Evolutionary conservation across 2,329 filamentous ascomycete species (phyloP).

Genomic region (Madurella mycetomatis): DNA sequence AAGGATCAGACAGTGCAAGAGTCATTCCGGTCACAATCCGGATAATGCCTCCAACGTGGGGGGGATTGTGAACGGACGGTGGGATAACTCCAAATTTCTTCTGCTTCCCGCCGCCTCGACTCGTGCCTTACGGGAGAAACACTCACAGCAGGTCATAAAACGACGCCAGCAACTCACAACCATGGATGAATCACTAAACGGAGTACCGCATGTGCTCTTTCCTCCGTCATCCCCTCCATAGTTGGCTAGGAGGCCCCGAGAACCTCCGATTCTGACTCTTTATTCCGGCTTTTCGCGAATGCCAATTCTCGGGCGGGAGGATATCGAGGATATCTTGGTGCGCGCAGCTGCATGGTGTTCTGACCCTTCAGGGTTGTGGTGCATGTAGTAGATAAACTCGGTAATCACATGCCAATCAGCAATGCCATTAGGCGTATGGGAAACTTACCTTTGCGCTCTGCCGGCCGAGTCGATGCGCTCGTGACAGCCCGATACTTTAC

Average conservation of each 20-base stretch:
- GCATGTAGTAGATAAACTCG: not conserved
- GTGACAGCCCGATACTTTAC: no score
- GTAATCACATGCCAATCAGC: conserved; percentile 8
- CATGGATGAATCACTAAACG: conserved; percentile 2
- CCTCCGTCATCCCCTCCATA: no score
- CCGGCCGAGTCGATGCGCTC: no score
- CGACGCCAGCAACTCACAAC: no score
- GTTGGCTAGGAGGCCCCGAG: not conserved
- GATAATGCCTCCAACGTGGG: not conserved
- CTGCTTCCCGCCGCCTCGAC: no score
- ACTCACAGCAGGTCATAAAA: no score
- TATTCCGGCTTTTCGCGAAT: conserved; percentile 1
- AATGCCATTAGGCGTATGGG: no score
- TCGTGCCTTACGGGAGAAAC: no score
- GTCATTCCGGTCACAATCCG: conserved; percentile 8
- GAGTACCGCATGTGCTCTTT: not conserved
- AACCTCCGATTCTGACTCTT: not conserved
- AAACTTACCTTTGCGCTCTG: no score
- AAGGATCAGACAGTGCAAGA: conserved; percentile 4
- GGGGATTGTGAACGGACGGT: not conserved
- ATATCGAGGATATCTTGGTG: no score
- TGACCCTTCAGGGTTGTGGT: no score
- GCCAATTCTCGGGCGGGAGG: not conserved
- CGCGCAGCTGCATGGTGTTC: no score
- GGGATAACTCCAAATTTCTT: not conserved